Evolutionary conservation across 192 early-diverging fungal species (phyloP), one percentile per base, ranked within the genome.

Genomic region (Backusella tarrabulga): DNA sequence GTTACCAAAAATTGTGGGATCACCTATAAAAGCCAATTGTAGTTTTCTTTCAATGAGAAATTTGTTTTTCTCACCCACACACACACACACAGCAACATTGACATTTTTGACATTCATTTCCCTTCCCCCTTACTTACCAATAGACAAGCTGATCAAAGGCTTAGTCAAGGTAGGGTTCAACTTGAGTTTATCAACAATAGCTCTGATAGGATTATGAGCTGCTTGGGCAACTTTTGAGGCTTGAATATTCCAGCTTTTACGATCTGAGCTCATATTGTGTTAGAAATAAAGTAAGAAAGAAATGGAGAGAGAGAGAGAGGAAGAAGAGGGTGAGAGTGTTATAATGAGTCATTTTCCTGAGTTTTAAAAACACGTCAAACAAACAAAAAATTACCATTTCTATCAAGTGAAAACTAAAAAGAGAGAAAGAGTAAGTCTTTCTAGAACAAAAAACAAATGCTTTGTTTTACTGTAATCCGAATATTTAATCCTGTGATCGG

Each of bases 1-100:
- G 86, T 97, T 97, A 40, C 96, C 96, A 89, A 94, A 95, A 44
- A 91, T 87, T 6, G 96, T 95, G 15, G 96, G 96, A 82, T 97
- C 96, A 67, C 95, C 91, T 81, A 87, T 12, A 29, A 40, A 71
- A 8, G 42, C 38, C 38, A 69, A 38, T 19, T 7, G 34, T 23
- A 34, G 19, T 56, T 56, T 69, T 12, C 32, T 44, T 38, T 69
- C 34, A 40, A 40, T 40, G 11, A 40, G 38, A 40, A 40, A 3
- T 40, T 40, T 12, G 8, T 40, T 40, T 40, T 40, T 40, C 9
- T 40, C 38, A 0, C 9, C 12, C 38, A 0, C 38, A 40, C 38
- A 40, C 38, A 9, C 9, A 11, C 38, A 12, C 38, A 12, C 38
- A 40, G 38, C 15, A 42, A 34, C 8, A 15, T 79, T 81, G 38